These are phyloP conservation scores for Golubevia sp. DNA, from an alignment of 1,284 basidiomycete genomes.

Conservation along the genomic window DNA sequence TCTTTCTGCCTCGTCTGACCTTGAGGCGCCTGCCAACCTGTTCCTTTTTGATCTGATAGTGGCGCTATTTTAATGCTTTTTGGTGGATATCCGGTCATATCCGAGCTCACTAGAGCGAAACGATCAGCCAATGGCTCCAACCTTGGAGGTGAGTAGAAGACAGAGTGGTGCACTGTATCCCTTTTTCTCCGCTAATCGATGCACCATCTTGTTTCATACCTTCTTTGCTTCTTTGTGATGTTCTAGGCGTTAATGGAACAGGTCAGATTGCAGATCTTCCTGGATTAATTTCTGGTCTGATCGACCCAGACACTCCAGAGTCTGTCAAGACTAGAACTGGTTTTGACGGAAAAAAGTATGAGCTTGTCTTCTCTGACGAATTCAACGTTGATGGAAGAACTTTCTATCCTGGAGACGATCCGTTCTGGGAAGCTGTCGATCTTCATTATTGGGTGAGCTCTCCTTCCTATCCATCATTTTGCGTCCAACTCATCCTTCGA, in stretches of 20 bases:
- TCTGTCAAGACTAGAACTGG: slow-evolving; percentile 16
- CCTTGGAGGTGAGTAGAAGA: slow-evolving; percentile 48
- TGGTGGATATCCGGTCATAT: slow-evolving; percentile 53
- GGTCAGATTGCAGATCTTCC: slow-evolving; percentile 41
- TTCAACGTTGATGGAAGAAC: slow-evolving; percentile 52
- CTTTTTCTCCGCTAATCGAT: too few relatives aligned
- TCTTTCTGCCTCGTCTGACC: too few relatives aligned
- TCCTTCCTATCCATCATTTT: slow-evolving; percentile 33
- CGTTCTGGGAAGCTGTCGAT: slow-evolving; percentile 56
- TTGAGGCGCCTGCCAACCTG: too few relatives aligned
- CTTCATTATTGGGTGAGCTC: slow-evolving; percentile 43
- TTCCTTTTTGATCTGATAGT: too few relatives aligned
- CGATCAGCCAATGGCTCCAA: slow-evolving; percentile 31
- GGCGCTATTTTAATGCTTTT: slow-evolving; percentile 50
- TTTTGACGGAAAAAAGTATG: slow-evolving; percentile 37
- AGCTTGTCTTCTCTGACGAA: slow-evolving; percentile 58
- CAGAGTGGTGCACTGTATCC: too few relatives aligned
- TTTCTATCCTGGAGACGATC: slow-evolving; percentile 58
- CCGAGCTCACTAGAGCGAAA: slow-evolving; percentile 33
- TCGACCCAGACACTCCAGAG: slow-evolving; percentile 52
- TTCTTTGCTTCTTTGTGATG: too few relatives aligned
- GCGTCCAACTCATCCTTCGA: background rate
- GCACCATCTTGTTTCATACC: too few relatives aligned
- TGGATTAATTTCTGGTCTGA: slow-evolving; percentile 16
- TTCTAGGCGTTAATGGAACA: slow-evolving; percentile 44